A percentile compares a stretch with the other conserved stretches of the same genome.
phyloP scores from a whole-genome alignment of 345 rosid genomes.

The Lepidium sativum region DNA sequence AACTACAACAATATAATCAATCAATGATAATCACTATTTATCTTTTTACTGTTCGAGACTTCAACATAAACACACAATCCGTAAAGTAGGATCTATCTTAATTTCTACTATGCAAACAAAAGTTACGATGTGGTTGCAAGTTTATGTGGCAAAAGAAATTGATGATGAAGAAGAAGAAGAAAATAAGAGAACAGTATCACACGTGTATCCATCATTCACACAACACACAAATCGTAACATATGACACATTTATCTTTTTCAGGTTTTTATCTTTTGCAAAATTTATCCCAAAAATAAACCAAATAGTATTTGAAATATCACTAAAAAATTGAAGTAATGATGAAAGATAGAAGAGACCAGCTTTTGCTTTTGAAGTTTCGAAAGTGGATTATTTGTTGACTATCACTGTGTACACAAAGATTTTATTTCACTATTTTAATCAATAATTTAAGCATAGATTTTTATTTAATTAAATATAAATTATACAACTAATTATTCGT shows the following conservation, averaged over 20 bases:
- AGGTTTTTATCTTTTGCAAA: neutral
- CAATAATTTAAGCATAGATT: neutral
- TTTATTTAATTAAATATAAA: neutral
- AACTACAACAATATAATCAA: neutral
- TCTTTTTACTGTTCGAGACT: neutral
- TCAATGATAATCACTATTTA: neutral
- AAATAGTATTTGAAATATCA: slow-evolving; percentile 7
- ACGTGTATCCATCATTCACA: slow-evolving; percentile 40
- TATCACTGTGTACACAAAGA: slow-evolving; percentile 33
- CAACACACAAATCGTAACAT: slow-evolving; percentile 17
- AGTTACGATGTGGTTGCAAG: neutral
- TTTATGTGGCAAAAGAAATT: slow-evolving; percentile 26
- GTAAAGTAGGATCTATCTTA: neutral
- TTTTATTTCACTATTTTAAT: slow-evolving; percentile 20
- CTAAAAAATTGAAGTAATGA: slow-evolving; percentile 20
- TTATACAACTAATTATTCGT: neutral
- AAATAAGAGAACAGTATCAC: slow-evolving; percentile 23
- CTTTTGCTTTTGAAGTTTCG: slow-evolving; percentile 50
- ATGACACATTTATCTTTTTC: neutral
- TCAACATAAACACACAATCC: neutral
- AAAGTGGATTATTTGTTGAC: slow-evolving; percentile 39
- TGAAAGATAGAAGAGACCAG: slow-evolving; percentile 28
- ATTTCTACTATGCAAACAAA: neutral
- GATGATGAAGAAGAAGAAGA: slow-evolving; percentile 2
- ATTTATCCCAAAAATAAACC: neutral